Evolutionary conservation across 495 filamentous ascomycete genomes (phyloP), one percentile per base, ranked within the genome.

Genomic region (Hypoxylon crocopeplum): DNA sequence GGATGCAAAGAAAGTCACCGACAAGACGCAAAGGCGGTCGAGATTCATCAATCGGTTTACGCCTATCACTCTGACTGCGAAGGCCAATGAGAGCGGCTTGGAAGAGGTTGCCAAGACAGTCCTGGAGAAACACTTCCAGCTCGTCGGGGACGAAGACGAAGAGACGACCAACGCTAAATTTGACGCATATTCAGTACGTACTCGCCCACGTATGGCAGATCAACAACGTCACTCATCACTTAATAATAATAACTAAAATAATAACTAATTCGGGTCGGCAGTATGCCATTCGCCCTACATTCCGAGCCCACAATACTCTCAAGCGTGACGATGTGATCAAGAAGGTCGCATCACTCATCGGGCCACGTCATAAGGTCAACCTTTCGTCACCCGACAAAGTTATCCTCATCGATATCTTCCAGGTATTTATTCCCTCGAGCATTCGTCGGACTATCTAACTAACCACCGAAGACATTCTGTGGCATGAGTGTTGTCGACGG

Each of bases 211-310:
- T n/a, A n/a, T n/a, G n/a, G n/a, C n/a, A n/a, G n/a, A n/a, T n/a
- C n/a, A n/a, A n/a, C n/a, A n/a, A n/a, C n/a, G n/a, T n/a, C n/a
- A n/a, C n/a, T n/a, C n/a, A n/a, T n/a, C n/a, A n/a, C n/a, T n/a
- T n/a, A n/a, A n/a, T n/a, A n/a, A 12, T 29, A 33, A 2, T 20
- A 3, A 33, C 13, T 3, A 10, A 11, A 1, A 42, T 1, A 21
- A 5, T 11, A 5, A 27, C 52, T 49, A 24, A 48, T 20, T 51
- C 45, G 36, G 24, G 11, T 42, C 19, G 32, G 22, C 37, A 96
- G 90, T 98, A 91, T 66, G 94, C 94, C 16, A 97, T 99, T 55
- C 89, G 93, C 6, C 89, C 92, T 29, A 87, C 83, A 3, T 81
- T 93, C 36, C 85, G 95, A 49, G 88, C 91, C 68, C 89, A 96